Evolutionary conservation across 768 basidiomycete genomes (phyloP).

Genomic region (Lactarius deliciosus): DNA sequence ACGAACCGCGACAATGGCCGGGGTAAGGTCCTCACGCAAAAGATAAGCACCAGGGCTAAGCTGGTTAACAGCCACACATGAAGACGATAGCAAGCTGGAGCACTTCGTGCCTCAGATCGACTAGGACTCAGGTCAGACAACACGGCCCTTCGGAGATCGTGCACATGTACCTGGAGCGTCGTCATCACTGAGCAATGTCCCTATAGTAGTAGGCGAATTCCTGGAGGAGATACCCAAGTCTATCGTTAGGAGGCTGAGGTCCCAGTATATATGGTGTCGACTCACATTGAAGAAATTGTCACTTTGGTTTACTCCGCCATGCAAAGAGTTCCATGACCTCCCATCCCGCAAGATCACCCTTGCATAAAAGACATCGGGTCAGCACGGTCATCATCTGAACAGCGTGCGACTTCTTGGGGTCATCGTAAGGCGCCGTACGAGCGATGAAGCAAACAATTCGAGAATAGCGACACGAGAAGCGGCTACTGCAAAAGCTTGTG

Average conservation of each 20-base stretch:
- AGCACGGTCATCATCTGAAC: conserved; percentile 52
- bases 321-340: conserved; percentile 72
- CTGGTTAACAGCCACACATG: conserved; percentile 57
- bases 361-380: conserved; percentile 50
- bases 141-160: neutral
- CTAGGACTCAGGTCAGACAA: conserved; percentile 39
- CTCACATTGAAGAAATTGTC: conserved; percentile 57
- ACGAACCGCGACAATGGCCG: conserved; percentile 51
- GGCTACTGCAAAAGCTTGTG: conserved; percentile 45
- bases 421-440: conserved; percentile 37
- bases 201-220: conserved; percentile 49
- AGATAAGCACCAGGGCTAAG: conserved; percentile 74
- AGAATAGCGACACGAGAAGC: conserved; percentile 48
- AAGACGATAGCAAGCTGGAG: conserved; percentile 59
- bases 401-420: conserved; percentile 44
- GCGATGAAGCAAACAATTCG: conserved; percentile 45
- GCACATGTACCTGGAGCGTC: conserved; percentile 44
- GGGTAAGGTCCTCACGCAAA: conserved; percentile 59
- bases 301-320: conserved; percentile 55
- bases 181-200: conserved; percentile 47
- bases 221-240: conserved; percentile 35
- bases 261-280: conserved; percentile 24
- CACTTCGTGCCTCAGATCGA: conserved; percentile 48
- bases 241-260: neutral
- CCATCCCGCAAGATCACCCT: conserved; percentile 60